Base-by-base conservation (phyloP, 306 rosid species). In the Quercus bicolor region DNA sequence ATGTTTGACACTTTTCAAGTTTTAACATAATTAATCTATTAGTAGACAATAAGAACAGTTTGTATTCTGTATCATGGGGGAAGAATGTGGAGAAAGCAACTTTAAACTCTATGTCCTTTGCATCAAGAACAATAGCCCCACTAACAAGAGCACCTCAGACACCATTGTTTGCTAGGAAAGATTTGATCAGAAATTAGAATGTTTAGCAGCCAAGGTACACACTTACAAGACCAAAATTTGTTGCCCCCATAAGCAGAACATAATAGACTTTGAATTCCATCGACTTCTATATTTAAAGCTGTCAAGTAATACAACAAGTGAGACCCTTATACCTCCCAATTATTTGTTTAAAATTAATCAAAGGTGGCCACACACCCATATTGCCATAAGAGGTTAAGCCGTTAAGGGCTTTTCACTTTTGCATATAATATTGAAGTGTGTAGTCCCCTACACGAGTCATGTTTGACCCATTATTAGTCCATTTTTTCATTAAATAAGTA, bases 381-480 rank as follows among this genome's bases (percentile, higher is more conserved):
- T 48, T 48, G 77, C 65, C 77, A 74, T 48, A 82, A 82, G 66
- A 74, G 74, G 79, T 76, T 86, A 78, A 80, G 75, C 53, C 53
- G 16, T 48, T 48, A 48, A 48, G 70, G 74, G 78, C 26, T 74
- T 24, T 24, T 24, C 26, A 24, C 26, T 24, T 75, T 29, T 11
- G 4, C 34, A 61, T 64, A 75, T 65, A 72, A 74, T 74, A 78
- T 76, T 11, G 26, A 37, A 43, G 77, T 60, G 68, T 83, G 84
- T 73, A 83, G 87, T 85, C 86, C 86, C 88, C 89, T 81, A 83
- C 84, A 79, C 5, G 80, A 81, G 84, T 89, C 91, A 86, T 81
- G 88, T 81, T 87, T 86, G 87, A 86, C 85, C 88, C 86, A 86
- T 82, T 85, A 86, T 82, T 53, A 64, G 92, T 87, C 80, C 77